Percentiles rank a stretch among this genome's conserved stretches.
Evolutionary conservation across 768 basidiomycete species (phyloP).

Genomic region (Macrolepiota albuminosa): DNA sequence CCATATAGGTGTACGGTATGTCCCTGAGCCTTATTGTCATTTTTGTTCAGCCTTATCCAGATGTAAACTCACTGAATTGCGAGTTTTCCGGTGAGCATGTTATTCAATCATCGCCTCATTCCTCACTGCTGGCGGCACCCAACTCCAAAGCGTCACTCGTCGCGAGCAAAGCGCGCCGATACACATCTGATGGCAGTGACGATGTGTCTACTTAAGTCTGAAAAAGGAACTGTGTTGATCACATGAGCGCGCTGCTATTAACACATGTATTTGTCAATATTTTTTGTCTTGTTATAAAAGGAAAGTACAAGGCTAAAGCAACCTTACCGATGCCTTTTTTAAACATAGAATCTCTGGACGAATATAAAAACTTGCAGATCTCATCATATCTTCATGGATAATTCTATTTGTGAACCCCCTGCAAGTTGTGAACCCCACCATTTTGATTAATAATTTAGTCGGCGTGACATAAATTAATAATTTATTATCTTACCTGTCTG

Average conservation of each 20-base stretch:
- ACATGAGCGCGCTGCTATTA: neutral
- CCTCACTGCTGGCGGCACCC: neutral
- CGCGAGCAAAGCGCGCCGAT: neutral
- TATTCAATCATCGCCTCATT: neutral
- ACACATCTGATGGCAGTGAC: neutral
- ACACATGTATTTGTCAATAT: neutral
- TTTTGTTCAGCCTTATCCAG: constrained; percentile 15
- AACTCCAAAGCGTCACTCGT: neutral
- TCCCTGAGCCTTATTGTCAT: constrained; percentile 40
- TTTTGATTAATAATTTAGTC: too few relatives aligned
- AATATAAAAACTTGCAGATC: neutral
- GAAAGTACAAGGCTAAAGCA: neutral
- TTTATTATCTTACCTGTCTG: too few relatives aligned
- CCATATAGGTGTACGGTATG: constrained; percentile 22
- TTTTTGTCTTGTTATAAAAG: neutral
- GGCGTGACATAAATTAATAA: too few relatives aligned
- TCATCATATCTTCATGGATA: too few relatives aligned
- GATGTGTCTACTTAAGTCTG: too few relatives aligned
- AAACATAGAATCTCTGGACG: neutral
- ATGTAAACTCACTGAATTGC: constrained; percentile 10
- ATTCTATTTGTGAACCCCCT: too few relatives aligned
- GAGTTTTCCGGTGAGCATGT: neutral
- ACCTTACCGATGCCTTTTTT: neutral
- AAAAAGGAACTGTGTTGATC: neutral
- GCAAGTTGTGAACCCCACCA: too few relatives aligned